Evolutionary conservation across 73 alveolate genomes (phyloP), one percentile per base, ranked within the genome.

Genomic region (Paramecium pentaurelia): DNA sequence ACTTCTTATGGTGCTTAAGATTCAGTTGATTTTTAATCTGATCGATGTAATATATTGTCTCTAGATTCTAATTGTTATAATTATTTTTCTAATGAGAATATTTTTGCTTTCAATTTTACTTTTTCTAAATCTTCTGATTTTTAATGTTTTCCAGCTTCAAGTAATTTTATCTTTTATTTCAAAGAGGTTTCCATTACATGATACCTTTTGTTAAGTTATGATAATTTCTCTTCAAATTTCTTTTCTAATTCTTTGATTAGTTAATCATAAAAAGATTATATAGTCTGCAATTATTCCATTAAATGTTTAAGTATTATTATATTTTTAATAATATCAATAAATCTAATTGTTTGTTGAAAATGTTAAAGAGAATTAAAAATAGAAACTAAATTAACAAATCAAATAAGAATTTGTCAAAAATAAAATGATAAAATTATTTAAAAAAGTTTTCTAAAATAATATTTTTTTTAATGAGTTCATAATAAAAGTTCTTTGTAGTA

Each of bases 41-140:
- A 11, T 36, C 60, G 18, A 16, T 73, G 58, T 5, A 73, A 9
- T 3, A 73, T 40, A 18, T 37, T 37, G 20, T 73, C 87, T 37
- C 87, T 73, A 4, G 58, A 20, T 47, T 80, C 64, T 45, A 80
- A 47, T 42, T 18, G 44, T 45, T 44, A 42, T 44, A 80, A 25
- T 25, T 80, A n/a, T 25, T 80, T 42, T 27, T 80, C 91, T 6
- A 80, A 16, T 20, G 91, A 40, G 58, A 40, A 80, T 44, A 80
- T 80, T 80, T 80, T 80, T 8, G 91, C 91, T 80, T 80, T 80
- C 45, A 45, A 47, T 80, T 80, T 80, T 6, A 49, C 45, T 80
- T 27, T 27, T 47, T 80, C 91, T 12, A 80, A 45, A 80, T 80
- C 91, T 12, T 80, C 91, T 27, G 49, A 38, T 80, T 18, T 80